Evolutionary conservation across 805 yeast genomes (phyloP).

Genomic region (Candida piceae): DNA sequence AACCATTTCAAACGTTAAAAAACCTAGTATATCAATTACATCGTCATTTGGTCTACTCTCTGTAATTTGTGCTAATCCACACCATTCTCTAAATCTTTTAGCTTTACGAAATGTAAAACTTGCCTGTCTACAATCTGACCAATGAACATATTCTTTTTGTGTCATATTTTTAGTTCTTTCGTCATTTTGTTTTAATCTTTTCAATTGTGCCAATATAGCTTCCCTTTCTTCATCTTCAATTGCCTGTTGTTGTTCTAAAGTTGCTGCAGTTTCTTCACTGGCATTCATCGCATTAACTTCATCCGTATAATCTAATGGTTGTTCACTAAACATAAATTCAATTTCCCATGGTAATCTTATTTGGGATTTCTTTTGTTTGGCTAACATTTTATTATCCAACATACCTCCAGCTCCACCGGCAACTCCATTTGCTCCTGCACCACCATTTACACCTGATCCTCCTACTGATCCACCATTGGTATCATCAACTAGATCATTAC

Average conservation of each 20-base stretch:
- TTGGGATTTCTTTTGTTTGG: conserved; percentile 67
- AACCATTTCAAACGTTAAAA: conserved; percentile 92
- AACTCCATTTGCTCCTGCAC: conserved; percentile 35
- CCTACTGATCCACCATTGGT: conserved; percentile 11
- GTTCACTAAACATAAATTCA: conserved; percentile 89
- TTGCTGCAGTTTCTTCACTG: conserved; percentile 32
- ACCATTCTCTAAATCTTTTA: conserved; percentile 96
- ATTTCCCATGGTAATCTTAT: conserved; percentile 93
- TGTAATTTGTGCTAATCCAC: conserved; percentile 74
- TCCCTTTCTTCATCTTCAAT: conserved; percentile 84
- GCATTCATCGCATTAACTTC: conserved; percentile 38
- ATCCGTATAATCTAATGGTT: conserved; percentile 67
- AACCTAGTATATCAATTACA: conserved; percentile 92
- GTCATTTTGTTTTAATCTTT: conserved; percentile 86
- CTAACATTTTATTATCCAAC: conserved; percentile 41
- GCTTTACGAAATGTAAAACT: conserved; percentile 91
- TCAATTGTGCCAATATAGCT: conserved; percentile 82
- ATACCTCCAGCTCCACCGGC: conserved; percentile 26
- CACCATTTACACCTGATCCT: conserved; percentile 34
- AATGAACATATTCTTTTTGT: conserved; percentile 93
- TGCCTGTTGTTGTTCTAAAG: conserved; percentile 1
- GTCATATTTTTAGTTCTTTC: conserved; percentile 93
- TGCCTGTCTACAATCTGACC: conserved; percentile 98
- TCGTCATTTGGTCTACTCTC: conserved; percentile 94
- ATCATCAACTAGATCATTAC: conserved; percentile 31